Base-by-base conservation (phyloP, 306 rosid species). In the Lathyrus sativus region DNA sequence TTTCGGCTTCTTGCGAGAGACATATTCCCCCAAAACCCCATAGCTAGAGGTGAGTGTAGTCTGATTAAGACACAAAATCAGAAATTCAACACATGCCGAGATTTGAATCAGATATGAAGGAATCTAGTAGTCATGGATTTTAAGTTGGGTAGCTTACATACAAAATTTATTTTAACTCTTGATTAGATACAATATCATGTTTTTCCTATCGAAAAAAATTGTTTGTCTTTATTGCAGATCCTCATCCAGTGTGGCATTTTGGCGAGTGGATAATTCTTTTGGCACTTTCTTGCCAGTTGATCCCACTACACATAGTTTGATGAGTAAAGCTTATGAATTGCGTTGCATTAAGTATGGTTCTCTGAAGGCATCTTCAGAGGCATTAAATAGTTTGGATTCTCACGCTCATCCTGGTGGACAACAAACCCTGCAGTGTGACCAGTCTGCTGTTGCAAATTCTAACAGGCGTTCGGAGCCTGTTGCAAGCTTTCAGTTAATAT, bases 281-380 rank as follows among this genome's bases (percentile, higher is more conserved):
- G 96, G 98, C 48, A 86, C 96, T 79, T 93, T 93, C 80, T 82
- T 93, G 87, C 96, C 97, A 11, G 97, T 83, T 61, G 96, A 82
- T 78, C 86, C 88, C 39, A 57, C 70, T 56, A 72, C 76, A 18
- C 88, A 33, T 72, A 41, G 58, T 69, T 83, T 84, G 71, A 83
- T 54, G 68, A 86, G 88, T 70, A 81, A 63, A 83, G 83, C 96
- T 58, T 88, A 86, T 63, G 98, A 90, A 70, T 82, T 93, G 72
- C 95, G 85, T 28, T 89, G 78, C 69, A 54, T 91, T 44, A 64
- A 90, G 67, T 90, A 88, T 82, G 90, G 91, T 70, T 74, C 83
- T 73, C 76, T 77, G 59, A 95, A 79, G 80, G 86, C 62, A 39
- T 58, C 85, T 62, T 67, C 73, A 6, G 77, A 76, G 65, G 64